A percentile compares a stretch with the other conserved stretches of the same genome.
phyloP scores from a whole-genome alignment of 1,284 basidiomycete genomes.

The Taiwanofungus camphoratus region DNA sequence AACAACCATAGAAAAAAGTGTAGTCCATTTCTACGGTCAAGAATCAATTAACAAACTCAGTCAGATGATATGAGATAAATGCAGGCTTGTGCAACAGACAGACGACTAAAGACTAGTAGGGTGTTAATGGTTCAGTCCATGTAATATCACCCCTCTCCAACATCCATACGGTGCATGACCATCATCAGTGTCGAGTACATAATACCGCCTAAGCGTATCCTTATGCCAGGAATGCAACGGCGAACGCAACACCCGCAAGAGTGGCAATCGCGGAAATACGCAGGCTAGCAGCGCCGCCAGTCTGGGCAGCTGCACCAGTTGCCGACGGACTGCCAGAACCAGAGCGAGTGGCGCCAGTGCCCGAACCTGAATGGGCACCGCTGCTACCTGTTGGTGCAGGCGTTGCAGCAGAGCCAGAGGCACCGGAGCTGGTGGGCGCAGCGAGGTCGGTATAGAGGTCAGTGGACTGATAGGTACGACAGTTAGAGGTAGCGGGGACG shows the following conservation, averaged over 20 bases:
- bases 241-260: constrained; percentile 37
- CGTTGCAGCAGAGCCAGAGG: constrained; percentile 20
- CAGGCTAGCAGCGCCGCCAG: constrained; percentile 30
- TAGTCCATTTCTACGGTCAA: constrained; percentile 8
- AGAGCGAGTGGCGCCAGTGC: constrained; percentile 14
- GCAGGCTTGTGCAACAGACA: no score
- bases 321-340: constrained; percentile 18
- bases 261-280: constrained; percentile 34
- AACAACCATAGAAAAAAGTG: no score
- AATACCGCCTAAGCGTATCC: no score
- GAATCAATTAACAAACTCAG: constrained; percentile 1
- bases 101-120: no score
- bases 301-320: constrained; percentile 21
- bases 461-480: constrained; percentile 48
- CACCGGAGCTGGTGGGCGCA: constrained; percentile 27
- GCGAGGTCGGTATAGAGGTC: constrained; percentile 41
- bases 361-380: constrained; percentile 11
- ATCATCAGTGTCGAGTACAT: background rate
- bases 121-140: no score
- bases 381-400: constrained; percentile 13
- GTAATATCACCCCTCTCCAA: no score
- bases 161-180: background rate
- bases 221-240: constrained; percentile 41
- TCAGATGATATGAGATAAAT: no score
- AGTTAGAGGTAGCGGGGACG: constrained; percentile 59